Evolutionary conservation across 2,329 filamentous ascomycete species (phyloP).

Genomic region (Tolypocladium album): DNA sequence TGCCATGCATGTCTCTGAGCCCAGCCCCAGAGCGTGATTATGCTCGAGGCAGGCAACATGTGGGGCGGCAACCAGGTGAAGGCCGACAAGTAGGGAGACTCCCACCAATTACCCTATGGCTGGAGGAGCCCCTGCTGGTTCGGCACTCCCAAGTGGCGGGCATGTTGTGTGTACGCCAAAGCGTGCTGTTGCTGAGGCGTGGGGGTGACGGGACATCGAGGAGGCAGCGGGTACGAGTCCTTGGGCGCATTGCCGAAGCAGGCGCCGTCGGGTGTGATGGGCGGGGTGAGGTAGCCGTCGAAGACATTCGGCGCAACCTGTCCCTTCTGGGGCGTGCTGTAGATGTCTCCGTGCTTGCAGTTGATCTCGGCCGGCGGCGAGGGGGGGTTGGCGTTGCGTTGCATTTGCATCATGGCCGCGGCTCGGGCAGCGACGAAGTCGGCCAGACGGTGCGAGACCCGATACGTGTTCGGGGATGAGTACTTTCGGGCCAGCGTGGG

Average conservation of each 20-base stretch:
- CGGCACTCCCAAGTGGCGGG: conserved; percentile 25
- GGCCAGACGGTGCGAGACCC: conserved; percentile 43
- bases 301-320: conserved; percentile 52
- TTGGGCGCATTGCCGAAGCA: conserved; percentile 38
- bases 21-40: conserved; percentile 3
- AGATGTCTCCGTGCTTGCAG: conserved; percentile 48
- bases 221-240: conserved; percentile 36
- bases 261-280: conserved; percentile 69
- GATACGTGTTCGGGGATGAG: conserved; percentile 39
- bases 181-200: conserved; percentile 38
- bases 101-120: conserved; percentile 20
- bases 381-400: conserved; percentile 40
- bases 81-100: neutral
- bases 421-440: conserved; percentile 51
- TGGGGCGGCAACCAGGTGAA: neutral
- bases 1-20: neutral
- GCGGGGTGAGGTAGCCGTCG: conserved; percentile 73
- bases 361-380: conserved; percentile 47
- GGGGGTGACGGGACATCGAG: conserved; percentile 52
- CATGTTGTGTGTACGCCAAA: conserved; percentile 19
- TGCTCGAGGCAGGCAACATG: conserved; percentile 2
- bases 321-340: conserved; percentile 71
- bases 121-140: conserved; percentile 31
- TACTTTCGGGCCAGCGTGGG: conserved; percentile 50
- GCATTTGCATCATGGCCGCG: conserved; percentile 30